These are phyloP conservation scores for Orbilia ellipsospora DNA, from an alignment of 2,329 filamentous ascomycete species.

Conservation along the genomic window DNA sequence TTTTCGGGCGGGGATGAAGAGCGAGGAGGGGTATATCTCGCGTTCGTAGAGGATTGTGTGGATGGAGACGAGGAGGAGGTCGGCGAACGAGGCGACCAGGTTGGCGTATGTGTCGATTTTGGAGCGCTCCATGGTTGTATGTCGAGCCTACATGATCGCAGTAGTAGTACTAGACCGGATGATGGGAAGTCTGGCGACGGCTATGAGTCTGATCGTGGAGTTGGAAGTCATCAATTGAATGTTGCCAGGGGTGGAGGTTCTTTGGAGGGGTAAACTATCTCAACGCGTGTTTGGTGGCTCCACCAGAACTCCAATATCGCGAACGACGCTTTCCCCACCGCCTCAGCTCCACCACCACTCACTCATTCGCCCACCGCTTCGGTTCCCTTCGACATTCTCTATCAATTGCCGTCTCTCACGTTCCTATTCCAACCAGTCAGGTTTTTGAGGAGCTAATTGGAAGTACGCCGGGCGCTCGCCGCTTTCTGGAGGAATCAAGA, in stretches of 20 bases:
- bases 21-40: conserved; percentile 77
- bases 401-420: conserved; percentile 27
- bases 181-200: no score
- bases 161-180: no score
- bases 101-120: conserved; percentile 53
- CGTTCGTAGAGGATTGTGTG: conserved; percentile 90
- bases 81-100: conserved; percentile 76
- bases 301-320: conserved; percentile 44
- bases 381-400: conserved; percentile 3
- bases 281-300: conserved; percentile 44
- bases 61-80: conserved; percentile 83
- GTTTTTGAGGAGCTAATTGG: not conserved
- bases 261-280: conserved; percentile 50
- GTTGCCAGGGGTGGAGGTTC: not conserved
- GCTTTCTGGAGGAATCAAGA: conserved; percentile 13
- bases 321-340: conserved; percentile 25
- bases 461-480: conserved; percentile 10
- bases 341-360: not conserved
- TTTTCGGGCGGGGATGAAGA: conserved; percentile 81
- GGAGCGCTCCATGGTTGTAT: not conserved
- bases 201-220: no score
- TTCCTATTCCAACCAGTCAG: conserved; percentile 5
- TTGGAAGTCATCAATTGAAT: not conserved
- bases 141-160: no score
- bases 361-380: not conserved